phyloP scores from a whole-genome alignment of 176 grass and related monocot species.

The Oryza longistaminata region DNA sequence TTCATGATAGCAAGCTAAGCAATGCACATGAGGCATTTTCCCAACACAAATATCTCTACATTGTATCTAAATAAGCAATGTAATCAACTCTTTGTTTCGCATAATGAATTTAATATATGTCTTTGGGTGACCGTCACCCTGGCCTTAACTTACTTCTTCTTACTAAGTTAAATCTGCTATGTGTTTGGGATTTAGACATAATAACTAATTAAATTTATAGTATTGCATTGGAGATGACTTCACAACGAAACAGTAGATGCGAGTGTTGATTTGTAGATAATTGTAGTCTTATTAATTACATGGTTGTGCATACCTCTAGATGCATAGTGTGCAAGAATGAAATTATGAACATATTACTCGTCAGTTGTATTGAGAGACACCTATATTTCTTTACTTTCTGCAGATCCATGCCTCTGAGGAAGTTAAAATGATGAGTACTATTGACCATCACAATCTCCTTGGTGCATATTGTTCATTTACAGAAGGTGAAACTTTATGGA shows the following conservation, averaged over 20 bases:
- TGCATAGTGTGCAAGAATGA: not conserved
- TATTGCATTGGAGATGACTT: not conserved
- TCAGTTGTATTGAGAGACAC: not conserved
- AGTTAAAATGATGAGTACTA: conserved; percentile 88
- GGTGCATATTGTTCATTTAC: conserved; percentile 84
- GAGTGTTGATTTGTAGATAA: not conserved
- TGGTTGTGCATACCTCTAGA: not conserved
- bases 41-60: not conserved
- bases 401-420: conserved; percentile 76
- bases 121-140: not conserved
- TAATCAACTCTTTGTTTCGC: not conserved
- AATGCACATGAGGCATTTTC: not conserved
- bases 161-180: not conserved
- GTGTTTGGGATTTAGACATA: not conserved
- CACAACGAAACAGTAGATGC: not conserved
- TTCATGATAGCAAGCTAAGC: too few relatives aligned
- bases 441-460: conserved; percentile 82
- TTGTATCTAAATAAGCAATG: not conserved
- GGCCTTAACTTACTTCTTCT: not conserved
- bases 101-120: not conserved
- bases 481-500: conserved; percentile 56
- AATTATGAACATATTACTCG: not conserved
- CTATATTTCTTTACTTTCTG: not conserved
- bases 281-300: not conserved
- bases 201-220: not conserved